phyloP scores from a whole-genome alignment of 1,139 yeast genomes.

The Pichia inconspicua region DNA sequence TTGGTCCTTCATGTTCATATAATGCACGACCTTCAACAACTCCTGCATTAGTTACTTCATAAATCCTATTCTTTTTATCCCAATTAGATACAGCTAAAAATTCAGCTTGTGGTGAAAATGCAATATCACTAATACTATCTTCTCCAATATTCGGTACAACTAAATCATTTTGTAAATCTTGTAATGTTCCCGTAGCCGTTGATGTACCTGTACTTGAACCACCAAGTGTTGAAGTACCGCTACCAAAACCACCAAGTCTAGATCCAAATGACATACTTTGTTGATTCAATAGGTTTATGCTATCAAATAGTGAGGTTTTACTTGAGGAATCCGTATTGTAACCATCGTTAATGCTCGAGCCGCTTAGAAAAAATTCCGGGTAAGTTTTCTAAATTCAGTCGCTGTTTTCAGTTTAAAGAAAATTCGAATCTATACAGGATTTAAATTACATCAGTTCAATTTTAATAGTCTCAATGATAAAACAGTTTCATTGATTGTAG shows the following conservation, averaged over 20 bases:
- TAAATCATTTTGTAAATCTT: conserved; percentile 68
- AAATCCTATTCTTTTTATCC: conserved; percentile 92
- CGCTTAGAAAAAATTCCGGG: not conserved
- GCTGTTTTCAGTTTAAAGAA: no score
- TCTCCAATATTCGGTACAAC: conserved; percentile 81
- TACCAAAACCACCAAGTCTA: not conserved
- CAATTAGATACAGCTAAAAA: conserved; percentile 77
- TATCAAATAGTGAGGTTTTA: not conserved
- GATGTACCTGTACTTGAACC: conserved; percentile 16
- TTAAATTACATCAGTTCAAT: conserved; percentile 29
- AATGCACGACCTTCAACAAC: conserved; percentile 80
- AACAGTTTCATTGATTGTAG: conserved; percentile 75
- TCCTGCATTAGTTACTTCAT: conserved; percentile 62
- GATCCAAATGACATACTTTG: conserved; percentile 21
- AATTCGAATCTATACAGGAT: not conserved
- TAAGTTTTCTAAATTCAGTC: no score
- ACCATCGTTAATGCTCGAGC: not conserved
- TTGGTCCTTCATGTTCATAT: conserved; percentile 88
- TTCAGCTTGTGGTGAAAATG: conserved; percentile 92
- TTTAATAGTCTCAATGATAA: conserved; percentile 75
- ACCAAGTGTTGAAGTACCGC: conserved; percentile 5
- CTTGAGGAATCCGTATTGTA: no score
- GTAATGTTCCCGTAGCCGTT: conserved; percentile 49
- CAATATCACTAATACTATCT: conserved; percentile 79
- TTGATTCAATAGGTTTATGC: not conserved